Evolutionary conservation across 345 rosid species (phyloP).

Genomic region (sweet orange (Citrus sinensis)): DNA sequence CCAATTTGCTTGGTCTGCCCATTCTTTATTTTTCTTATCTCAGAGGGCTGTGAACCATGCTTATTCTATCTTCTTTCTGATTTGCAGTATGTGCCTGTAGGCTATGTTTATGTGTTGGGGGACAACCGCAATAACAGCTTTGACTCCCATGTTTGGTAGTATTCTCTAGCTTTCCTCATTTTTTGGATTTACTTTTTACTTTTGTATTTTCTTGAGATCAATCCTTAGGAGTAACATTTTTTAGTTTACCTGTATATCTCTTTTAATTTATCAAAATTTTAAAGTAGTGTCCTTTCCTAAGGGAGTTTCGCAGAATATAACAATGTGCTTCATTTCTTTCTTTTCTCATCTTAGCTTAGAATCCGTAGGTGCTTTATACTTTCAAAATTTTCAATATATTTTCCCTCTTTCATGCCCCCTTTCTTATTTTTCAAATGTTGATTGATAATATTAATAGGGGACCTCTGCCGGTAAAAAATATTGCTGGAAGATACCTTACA

Average conservation of each 20-base stretch:
- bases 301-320: not conserved
- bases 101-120: constrained; percentile 33
- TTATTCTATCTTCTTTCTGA: not conserved
- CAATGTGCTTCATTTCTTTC: not conserved
- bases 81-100: constrained; percentile 35
- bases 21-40: not conserved
- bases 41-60: not conserved
- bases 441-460: constrained; percentile 11
- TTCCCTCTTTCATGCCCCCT: not conserved
- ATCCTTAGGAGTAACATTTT: not conserved
- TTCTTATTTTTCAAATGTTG: not conserved
- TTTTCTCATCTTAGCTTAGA: not conserved
- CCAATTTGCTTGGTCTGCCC: constrained; percentile 4
- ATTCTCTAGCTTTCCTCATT: not conserved
- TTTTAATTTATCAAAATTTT: not conserved
- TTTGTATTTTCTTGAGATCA: not conserved
- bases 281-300: not conserved
- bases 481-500: constrained; percentile 20
- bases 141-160: constrained; percentile 34
- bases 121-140: constrained; percentile 38
- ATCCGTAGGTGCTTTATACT: not conserved
- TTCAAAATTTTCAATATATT: not conserved
- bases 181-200: not conserved
- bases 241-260: not conserved
- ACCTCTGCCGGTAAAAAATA: constrained; percentile 16